phyloP scores from a whole-genome alignment of 2,329 filamentous ascomycete genomes.

The Emergomyces pasteurianus region DNA sequence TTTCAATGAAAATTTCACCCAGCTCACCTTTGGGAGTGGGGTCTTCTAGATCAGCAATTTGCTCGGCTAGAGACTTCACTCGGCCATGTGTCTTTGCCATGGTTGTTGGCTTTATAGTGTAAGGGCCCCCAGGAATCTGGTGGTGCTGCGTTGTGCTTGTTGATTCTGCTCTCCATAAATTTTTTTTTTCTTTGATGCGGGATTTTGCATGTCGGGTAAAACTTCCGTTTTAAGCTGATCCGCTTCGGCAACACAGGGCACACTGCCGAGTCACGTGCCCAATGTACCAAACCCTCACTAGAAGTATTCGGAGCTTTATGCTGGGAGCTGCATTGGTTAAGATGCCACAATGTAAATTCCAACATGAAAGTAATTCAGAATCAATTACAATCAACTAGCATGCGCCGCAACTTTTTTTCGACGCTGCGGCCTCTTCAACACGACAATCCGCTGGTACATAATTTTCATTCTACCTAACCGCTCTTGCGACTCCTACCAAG shows the following conservation, averaged over 20 bases:
- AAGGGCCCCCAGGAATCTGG: not conserved
- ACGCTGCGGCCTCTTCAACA: slow-evolving; percentile 47
- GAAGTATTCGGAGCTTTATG: too few relatives aligned
- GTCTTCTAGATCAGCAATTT: slow-evolving; percentile 52
- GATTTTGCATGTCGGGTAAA: slow-evolving; percentile 6
- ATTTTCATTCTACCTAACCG: not conserved
- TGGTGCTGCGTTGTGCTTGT: slow-evolving; percentile 4
- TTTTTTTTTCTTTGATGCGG: slow-evolving; percentile 2
- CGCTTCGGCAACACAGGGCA: not conserved
- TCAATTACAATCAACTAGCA: slow-evolving; percentile 8
- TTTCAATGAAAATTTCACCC: not conserved
- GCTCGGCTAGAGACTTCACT: slow-evolving; percentile 43
- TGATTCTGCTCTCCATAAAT: slow-evolving; percentile 12
- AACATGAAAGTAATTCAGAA: slow-evolving; percentile 1
- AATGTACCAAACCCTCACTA: too few relatives aligned
- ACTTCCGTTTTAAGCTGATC: slow-evolving; percentile 2
- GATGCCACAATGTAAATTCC: not conserved
- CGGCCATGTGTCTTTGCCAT: slow-evolving; percentile 39
- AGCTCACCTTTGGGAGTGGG: slow-evolving; percentile 48
- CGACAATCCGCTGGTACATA: slow-evolving; percentile 72
- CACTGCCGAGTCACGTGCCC: slow-evolving; percentile 2
- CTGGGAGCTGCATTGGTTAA: slow-evolving; percentile 4
- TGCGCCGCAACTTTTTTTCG: slow-evolving; percentile 44
- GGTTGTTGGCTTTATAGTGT: not conserved
- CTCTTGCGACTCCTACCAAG: not conserved